Conservation (phyloP, 768 basidiomycete species). For the Leccinum variicolor region DNA sequence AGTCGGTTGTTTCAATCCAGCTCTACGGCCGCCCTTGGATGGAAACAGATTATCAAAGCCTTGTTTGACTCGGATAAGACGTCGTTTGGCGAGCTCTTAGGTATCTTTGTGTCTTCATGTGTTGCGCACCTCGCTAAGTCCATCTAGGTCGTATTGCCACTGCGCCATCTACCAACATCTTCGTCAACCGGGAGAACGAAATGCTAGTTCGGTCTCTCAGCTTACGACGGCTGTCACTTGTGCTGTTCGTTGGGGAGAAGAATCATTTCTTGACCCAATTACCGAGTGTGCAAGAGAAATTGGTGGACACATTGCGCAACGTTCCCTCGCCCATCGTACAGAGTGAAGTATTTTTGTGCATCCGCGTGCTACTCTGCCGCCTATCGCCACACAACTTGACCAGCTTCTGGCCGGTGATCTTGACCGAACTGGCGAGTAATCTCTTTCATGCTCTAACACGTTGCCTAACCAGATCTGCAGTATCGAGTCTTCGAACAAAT, state of each 20-base stretch:
- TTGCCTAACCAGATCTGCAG: slow-evolving; percentile 38
- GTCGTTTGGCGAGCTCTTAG: slow-evolving; percentile 77
- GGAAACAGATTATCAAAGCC: slow-evolving; percentile 76
- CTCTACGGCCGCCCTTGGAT: slow-evolving; percentile 52
- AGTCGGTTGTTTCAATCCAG: slow-evolving; percentile 80
- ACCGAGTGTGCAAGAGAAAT: slow-evolving; percentile 93
- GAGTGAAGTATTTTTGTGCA: slow-evolving; percentile 92
- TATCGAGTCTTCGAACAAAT: slow-evolving; percentile 87
- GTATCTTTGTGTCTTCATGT: slow-evolving; percentile 43
- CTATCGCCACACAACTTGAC: slow-evolving; percentile 88
- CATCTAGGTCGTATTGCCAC: slow-evolving; percentile 70
- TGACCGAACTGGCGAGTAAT: slow-evolving; percentile 79
- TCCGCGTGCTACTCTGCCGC: slow-evolving; percentile 87
- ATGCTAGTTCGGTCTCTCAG: slow-evolving; percentile 84
- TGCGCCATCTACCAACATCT: slow-evolving; percentile 91
- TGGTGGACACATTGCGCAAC: slow-evolving; percentile 88
- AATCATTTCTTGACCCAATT: slow-evolving; percentile 89
- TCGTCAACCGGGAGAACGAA: slow-evolving; percentile 93
- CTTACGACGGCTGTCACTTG: slow-evolving; percentile 81
- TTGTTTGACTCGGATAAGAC: slow-evolving; percentile 86
- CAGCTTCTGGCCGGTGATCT: slow-evolving; percentile 94
- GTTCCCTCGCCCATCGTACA: slow-evolving; percentile 80
- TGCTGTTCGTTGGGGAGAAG: slow-evolving; percentile 83
- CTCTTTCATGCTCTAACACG: neutral
- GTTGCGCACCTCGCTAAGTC: slow-evolving; percentile 21